Percentiles rank a stretch among this genome's conserved stretches.
These are phyloP conservation scores for Chaetomium tenue DNA, from an alignment of 495 filamentous ascomycete genomes.

Conservation along the genomic window DNA sequence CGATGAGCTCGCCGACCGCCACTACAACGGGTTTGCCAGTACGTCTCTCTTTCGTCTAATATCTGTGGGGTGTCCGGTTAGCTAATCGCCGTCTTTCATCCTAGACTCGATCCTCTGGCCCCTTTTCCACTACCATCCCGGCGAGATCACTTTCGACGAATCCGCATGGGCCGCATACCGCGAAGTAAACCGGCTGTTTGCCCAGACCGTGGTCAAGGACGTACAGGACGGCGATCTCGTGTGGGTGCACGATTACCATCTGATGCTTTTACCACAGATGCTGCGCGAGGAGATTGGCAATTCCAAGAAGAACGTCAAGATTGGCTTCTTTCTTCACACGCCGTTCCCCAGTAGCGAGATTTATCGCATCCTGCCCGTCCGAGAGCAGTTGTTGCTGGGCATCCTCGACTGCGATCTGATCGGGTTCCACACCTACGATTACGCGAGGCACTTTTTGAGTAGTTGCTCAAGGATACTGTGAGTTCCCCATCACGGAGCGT, in stretches of 20 bases:
- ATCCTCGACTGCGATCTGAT: slow-evolving; percentile 82
- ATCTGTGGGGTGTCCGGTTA: background rate
- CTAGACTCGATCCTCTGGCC: slow-evolving; percentile 93
- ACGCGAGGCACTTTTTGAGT: slow-evolving; percentile 83
- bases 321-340: slow-evolving; percentile 94
- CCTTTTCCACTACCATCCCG: slow-evolving; percentile 92
- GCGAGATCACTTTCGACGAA: slow-evolving; percentile 88
- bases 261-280: slow-evolving; percentile 87
- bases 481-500: slow-evolving; percentile 27
- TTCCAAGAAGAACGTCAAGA: slow-evolving; percentile 73
- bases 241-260: slow-evolving; percentile 96
- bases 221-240: slow-evolving; percentile 78
- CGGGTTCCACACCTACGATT: slow-evolving; percentile 95
- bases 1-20: slow-evolving; percentile 72
- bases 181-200: slow-evolving; percentile 83
- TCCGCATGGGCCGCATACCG: slow-evolving; percentile 82
- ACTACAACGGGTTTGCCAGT: slow-evolving; percentile 90
- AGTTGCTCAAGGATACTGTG: slow-evolving; percentile 81
- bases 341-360: slow-evolving; percentile 93
- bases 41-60: slow-evolving; percentile 34
- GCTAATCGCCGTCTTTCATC: background rate
- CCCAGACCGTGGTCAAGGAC: slow-evolving; percentile 68
- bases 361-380: slow-evolving; percentile 83
- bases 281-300: slow-evolving; percentile 70
- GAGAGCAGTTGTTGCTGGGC: slow-evolving; percentile 75